Evolutionary conservation across 2,329 filamentous ascomycete species (phyloP), one percentile per base, ranked within the genome.

Genomic region (Cordyceps sp.): DNA sequence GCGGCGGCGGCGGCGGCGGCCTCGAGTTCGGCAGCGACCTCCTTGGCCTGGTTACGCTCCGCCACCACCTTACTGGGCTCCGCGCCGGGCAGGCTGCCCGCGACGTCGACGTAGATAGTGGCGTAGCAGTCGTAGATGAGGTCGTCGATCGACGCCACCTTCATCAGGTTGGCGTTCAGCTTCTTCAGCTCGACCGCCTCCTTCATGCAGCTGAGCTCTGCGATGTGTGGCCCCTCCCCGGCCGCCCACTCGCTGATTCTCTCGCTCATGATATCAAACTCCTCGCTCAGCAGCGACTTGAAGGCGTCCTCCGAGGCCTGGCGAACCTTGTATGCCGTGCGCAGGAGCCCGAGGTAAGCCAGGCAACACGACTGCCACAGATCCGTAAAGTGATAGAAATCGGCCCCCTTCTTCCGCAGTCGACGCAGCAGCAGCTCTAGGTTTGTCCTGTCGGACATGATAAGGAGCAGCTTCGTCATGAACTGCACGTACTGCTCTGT

Each of bases 111-210:
- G 48, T 83, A 90, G 13, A 93, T 61, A 30, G 73, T 66, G 1
- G 82, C 79, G 52, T 93, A 98, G 30, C 81, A 76, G 53, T 98
- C 90, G 16, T 78, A 80, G 41, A 94, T 80, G n/a, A 96, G 66
- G 46, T 98, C 90, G 45, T 98, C 90, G 28, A 96, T 88, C 9
- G 77, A 66, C 0, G 74, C 70, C 1, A 78, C 70, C 53, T 93
- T 94, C 69, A 92, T 90, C 7, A 93, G 64, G 29, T 78, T 79
- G 26, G 78, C 77, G 48, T 98, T 98, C 28, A 94, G 68, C 49
- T 73, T 73, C 48, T 73, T 73, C 26, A 73, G 42, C 38, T 74
- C 69, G 9, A 72, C 62, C 0, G 61, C 58, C 29, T 74, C 69
- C 44, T 65, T 70, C 52, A 74, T 58, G 34, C 68, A 70, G 29